Base-by-base conservation (phyloP, 2,329 filamentous ascomycete genomes). In the Penicillium sp. region DNA sequence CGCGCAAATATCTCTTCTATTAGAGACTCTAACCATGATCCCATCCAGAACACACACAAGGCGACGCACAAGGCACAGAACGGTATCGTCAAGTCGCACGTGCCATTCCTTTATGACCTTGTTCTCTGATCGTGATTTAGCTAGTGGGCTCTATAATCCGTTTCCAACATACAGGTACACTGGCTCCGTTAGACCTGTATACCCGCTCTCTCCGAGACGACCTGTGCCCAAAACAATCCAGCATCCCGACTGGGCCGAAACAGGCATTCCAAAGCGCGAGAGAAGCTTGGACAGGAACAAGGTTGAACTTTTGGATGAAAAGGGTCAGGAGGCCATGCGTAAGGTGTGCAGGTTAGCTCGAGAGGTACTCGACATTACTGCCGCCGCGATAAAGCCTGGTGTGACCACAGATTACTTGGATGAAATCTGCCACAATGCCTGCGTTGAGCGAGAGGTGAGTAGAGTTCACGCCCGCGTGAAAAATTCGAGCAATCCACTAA, bases 391-490 rank as follows among this genome's bases (percentile, higher is more conserved):
- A 37, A 87, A 85, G 69, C 93, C 93, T 13, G 93, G 93, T 44
- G 86, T 96, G 31, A 96, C 92, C 8, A 96, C 93, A 3, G 92
- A 97, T 70, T 87, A 93, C 67, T 89, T 97, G 54, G 93, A 96
- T 70, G 88, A 93, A 74, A 80, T 96, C 61, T 91, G 95, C 46
- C 93, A 96, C 79, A 90, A 95, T 62, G 93, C 92, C 49, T 96
- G 90, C 69, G 80, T 96, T 64, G 92, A 96, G 76, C 84, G 93
- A 75, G 52, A 65, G 29, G 91, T 96, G 76, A 79, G 89, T 45
- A 4, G 14, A 7, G 19, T 13, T 44, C 19, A 16, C 19, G 1
- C 22, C 41, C 1, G 10, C 14, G 7, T 26, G 26, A 9, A 26
- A 26, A 2, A 26, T 26, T 26, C 26, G 2, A 26, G 26, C 8